These are phyloP conservation scores for Aspergillus pseudonomiae DNA, from an alignment of 2,329 filamentous ascomycete genomes.

Conservation along the genomic window DNA sequence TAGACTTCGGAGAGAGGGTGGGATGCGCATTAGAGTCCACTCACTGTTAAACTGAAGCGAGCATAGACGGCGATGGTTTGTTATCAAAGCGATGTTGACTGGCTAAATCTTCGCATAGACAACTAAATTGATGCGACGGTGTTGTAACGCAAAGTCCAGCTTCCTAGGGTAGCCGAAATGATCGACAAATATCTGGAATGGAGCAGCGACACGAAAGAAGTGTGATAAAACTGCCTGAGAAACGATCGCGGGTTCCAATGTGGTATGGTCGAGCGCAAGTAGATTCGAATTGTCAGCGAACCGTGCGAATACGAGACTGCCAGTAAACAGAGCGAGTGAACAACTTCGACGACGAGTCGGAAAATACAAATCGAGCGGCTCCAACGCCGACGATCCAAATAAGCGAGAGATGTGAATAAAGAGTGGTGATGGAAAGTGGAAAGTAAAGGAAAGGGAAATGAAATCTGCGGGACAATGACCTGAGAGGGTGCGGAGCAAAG, in stretches of 20 bases:
- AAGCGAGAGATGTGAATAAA: conserved; percentile 1
- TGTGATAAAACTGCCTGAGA: background rate
- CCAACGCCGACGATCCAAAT: background rate
- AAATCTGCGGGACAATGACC: conserved; percentile 6
- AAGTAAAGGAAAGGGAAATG: conserved; percentile 1
- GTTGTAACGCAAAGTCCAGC: background rate
- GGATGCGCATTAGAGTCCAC: background rate
- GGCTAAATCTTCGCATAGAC: background rate
- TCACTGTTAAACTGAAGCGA: background rate
- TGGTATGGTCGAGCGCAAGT: background rate
- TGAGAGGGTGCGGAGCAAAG: conserved; percentile 1
- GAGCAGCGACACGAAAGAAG: background rate
- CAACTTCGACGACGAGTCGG: background rate
- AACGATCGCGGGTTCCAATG: background rate
- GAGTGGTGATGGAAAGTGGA: background rate
- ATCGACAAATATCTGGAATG: background rate
- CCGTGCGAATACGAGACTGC: background rate
- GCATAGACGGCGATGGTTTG: background rate
- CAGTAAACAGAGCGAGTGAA: conserved; percentile 11
- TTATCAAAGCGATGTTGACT: background rate
- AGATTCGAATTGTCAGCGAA: background rate
- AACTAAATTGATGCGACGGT: background rate
- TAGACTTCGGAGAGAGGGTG: background rate
- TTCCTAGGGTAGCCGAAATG: background rate
- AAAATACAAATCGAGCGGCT: background rate